These are phyloP conservation scores for Serendipita sp. DNA, from an alignment of 768 basidiomycete genomes.

Conservation along the genomic window DNA sequence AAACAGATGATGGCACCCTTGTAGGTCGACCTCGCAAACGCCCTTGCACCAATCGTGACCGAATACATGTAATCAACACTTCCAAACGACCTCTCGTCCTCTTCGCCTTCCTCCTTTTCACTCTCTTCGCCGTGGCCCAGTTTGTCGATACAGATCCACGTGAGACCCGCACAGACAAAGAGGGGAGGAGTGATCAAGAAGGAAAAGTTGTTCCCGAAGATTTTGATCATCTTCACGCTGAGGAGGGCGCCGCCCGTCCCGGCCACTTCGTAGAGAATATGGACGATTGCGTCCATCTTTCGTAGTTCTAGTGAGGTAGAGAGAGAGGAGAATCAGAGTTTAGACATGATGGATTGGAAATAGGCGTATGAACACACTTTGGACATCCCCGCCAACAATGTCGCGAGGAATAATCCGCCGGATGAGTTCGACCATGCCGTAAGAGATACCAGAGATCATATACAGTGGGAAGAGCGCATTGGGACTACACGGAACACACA, in stretches of 20 bases:
- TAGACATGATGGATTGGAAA: background rate
- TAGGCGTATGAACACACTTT: conserved; percentile 8
- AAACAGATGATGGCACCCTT: background rate
- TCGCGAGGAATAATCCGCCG: conserved; percentile 16
- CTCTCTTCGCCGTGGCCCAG: background rate
- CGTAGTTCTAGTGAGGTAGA: background rate
- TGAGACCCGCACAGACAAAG: conserved; percentile 12
- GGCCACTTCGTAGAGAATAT: conserved; percentile 17
- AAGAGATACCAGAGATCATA: conserved; percentile 14
- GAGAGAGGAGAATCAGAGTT: background rate
- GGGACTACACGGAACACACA: background rate
- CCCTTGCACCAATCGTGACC: background rate
- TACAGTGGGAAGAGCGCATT: conserved; percentile 13
- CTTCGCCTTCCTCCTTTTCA: background rate
- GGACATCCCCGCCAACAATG: conserved; percentile 15
- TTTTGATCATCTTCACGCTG: conserved; percentile 14
- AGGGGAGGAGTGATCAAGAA: conserved; percentile 13
- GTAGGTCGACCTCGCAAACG: background rate
- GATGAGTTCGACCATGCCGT: conserved; percentile 19
- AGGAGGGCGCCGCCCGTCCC: conserved; percentile 17
- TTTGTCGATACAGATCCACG: conserved; percentile 11
- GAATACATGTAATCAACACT: background rate
- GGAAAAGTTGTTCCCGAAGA: conserved; percentile 16
- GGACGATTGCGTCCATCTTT: conserved; percentile 16
- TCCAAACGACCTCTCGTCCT: background rate